Percentiles rank a stretch among this genome's conserved stretches.
These are phyloP conservation scores for Dothideomycetes sp. DNA, from an alignment of 2,329 filamentous ascomycete genomes.

Conservation along the genomic window DNA sequence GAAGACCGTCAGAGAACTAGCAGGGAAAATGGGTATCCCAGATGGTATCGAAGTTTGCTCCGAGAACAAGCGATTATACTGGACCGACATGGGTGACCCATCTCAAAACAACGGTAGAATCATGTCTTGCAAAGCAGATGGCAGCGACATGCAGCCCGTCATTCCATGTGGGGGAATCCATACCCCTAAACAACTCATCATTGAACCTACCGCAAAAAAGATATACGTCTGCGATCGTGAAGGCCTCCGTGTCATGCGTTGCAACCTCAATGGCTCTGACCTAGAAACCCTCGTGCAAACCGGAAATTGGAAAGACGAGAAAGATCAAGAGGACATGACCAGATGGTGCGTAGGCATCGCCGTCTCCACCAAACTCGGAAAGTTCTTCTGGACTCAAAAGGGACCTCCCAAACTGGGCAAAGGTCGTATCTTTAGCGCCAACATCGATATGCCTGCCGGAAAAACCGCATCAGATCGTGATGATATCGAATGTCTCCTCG, in stretches of 20 bases:
- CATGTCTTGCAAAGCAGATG: conserved; percentile 11
- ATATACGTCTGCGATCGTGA: conserved; percentile 39
- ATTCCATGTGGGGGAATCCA: conserved; percentile 37
- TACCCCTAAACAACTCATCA: conserved; percentile 39
- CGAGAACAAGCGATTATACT: conserved; percentile 23
- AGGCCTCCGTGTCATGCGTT: conserved; percentile 29
- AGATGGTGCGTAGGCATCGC: conserved; percentile 50
- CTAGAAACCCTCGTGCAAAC: conserved; percentile 32
- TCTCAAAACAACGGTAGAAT: conserved; percentile 16
- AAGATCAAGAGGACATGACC: not conserved
- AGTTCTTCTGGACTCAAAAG: conserved; percentile 55
- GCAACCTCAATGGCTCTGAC: conserved; percentile 27
- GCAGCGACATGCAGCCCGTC: conserved; percentile 31
- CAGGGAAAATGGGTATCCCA: conserved; percentile 12
- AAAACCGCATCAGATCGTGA: conserved; percentile 28
- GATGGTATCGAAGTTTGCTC: conserved; percentile 26
- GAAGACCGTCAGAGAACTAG: not conserved
- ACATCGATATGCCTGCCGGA: conserved; percentile 31
- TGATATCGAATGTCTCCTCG: conserved; percentile 37
- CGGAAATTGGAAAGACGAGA: conserved; percentile 30
- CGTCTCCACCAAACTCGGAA: conserved; percentile 33
- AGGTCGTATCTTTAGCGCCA: conserved; percentile 46
- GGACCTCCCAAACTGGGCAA: conserved; percentile 42
- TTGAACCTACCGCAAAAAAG: conserved; percentile 22
- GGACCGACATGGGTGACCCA: conserved; percentile 23